phyloP scores from a whole-genome alignment of 2,329 filamentous ascomycete species.

The Dryadomyces quercivorus region DNA sequence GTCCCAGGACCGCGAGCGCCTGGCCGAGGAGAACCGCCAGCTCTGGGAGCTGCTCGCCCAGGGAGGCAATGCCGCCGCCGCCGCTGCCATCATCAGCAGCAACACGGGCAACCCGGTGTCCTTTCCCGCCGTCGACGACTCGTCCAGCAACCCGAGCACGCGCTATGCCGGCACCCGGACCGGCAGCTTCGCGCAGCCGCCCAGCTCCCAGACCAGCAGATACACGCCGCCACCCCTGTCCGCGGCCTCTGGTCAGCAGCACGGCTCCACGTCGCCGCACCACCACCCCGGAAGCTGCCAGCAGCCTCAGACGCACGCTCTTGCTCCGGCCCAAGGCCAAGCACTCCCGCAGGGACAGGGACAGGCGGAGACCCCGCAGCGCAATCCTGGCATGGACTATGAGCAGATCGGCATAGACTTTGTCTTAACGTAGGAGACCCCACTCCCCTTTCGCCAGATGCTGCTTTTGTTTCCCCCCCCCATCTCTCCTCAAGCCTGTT shows the following conservation, averaged over 20 bases:
- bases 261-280: conserved; percentile 3
- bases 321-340: background rate
- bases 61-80: conserved; percentile 31
- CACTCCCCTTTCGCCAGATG: background rate
- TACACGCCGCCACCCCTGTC: conserved; percentile 32
- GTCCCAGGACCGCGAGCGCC: conserved; percentile 61
- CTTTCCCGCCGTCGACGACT: conserved; percentile 23
- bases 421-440: conserved; percentile 68
- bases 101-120: conserved; percentile 9
- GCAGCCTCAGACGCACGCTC: conserved; percentile 12
- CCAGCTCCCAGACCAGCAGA: conserved; percentile 25
- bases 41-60: conserved; percentile 47
- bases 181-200: conserved; percentile 44
- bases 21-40: conserved; percentile 68
- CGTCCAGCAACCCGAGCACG: conserved; percentile 31
- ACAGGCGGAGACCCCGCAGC: background rate
- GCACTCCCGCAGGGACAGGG: conserved; percentile 17
- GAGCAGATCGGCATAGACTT: conserved; percentile 82
- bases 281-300: conserved; percentile 2
- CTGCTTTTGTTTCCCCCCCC: background rate
- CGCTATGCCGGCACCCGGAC: conserved; percentile 47
- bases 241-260: conserved; percentile 4
- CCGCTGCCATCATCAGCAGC: background rate
- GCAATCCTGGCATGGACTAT: conserved; percentile 45
- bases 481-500: background rate